A percentile compares a stretch with the other conserved stretches of the same genome.
These are phyloP conservation scores for Aspergillus sp. DNA, from an alignment of 2,329 filamentous ascomycete species.

Conservation along the genomic window DNA sequence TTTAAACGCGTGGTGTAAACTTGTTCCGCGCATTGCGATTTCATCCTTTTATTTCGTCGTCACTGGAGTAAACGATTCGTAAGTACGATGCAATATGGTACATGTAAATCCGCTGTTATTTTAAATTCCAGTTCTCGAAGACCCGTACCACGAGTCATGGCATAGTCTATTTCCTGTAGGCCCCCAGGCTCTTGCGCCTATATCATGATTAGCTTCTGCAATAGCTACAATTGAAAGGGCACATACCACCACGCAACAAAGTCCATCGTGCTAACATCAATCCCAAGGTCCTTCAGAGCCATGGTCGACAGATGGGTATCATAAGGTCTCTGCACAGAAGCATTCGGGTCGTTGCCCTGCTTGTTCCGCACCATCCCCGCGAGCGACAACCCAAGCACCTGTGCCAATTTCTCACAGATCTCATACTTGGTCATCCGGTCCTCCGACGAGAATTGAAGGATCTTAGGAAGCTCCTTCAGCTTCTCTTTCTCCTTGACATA, in stretches of 20 bases:
- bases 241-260: conserved; percentile 72
- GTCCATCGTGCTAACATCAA: conserved; percentile 66
- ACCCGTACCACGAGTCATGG: neutral
- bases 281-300: conserved; percentile 63
- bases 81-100: neutral
- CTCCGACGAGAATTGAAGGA: conserved; percentile 82
- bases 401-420: conserved; percentile 70
- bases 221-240: conserved; percentile 2
- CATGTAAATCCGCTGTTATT: neutral
- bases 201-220: conserved; percentile 8
- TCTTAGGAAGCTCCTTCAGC: conserved; percentile 53
- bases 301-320: conserved; percentile 81
- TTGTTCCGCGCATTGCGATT: no score
- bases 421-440: conserved; percentile 84
- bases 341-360: conserved; percentile 64
- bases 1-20: no score
- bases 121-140: neutral
- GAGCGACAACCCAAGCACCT: conserved; percentile 69
- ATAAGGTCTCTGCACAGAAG: conserved; percentile 70
- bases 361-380: conserved; percentile 60
- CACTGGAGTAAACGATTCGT: neutral
- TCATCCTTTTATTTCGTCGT: no score
- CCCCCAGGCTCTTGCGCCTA: conserved; percentile 27
- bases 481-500: conserved; percentile 52
- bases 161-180: conserved; percentile 18